These are phyloP conservation scores for Fusarium compactum DNA, from an alignment of 2,329 filamentous ascomycete genomes.

Conservation along the genomic window DNA sequence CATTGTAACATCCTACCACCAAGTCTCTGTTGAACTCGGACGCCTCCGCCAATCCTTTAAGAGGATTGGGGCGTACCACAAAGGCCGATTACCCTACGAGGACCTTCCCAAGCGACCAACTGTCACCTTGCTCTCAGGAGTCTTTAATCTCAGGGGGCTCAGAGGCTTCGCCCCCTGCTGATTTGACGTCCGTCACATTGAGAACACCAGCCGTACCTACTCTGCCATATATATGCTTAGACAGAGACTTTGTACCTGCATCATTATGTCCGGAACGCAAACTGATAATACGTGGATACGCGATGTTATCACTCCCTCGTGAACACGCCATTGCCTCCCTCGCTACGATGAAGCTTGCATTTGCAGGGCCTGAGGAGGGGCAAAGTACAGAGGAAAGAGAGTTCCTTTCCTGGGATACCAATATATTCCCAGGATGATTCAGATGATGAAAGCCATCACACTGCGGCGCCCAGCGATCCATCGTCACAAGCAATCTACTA, in stretches of 20 bases:
- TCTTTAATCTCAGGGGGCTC: no score
- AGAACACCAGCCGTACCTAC: neutral
- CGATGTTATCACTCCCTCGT: neutral
- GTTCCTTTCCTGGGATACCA: neutral
- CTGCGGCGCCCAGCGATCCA: neutral
- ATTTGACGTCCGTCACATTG: no score
- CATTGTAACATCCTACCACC: neutral
- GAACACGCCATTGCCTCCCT: neutral
- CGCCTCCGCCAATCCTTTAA: neutral
- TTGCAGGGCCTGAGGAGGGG: no score
- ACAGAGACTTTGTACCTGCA: neutral
- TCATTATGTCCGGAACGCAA: neutral
- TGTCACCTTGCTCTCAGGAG: no score
- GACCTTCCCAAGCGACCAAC: neutral
- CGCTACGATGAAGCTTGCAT: no score
- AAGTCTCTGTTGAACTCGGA: neutral
- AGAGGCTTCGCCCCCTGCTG: no score
- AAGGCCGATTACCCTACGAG: accelerated
- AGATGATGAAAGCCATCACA: neutral
- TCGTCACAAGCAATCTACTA: neutral
- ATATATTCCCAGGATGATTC: neutral
- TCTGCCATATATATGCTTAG: neutral
- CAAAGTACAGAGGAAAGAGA: neutral
- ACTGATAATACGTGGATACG: neutral
- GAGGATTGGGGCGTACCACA: no score